Conservation (phyloP, 768 basidiomycete species). For the Boletus pseudopeckii region DNA sequence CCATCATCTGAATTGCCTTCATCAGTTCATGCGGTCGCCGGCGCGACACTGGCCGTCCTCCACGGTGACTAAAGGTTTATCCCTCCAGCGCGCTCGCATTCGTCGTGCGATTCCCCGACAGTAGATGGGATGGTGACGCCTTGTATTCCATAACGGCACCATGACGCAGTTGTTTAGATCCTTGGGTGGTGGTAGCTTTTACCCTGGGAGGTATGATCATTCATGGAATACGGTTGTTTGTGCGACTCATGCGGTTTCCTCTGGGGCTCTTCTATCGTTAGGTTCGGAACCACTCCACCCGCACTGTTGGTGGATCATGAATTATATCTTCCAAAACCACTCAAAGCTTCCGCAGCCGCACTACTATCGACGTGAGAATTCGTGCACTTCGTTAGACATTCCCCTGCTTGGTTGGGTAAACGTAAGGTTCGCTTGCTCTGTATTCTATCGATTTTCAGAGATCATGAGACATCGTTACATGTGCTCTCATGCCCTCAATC, state of each 20-base stretch:
- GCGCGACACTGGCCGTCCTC: not conserved
- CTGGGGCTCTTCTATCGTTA: not conserved
- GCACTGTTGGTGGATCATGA: not conserved
- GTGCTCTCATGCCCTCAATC: slow-evolving; percentile 6
- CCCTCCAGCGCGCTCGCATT: not conserved
- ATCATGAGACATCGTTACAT: slow-evolving; percentile 21
- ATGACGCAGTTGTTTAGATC: not conserved
- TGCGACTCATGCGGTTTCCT: not conserved
- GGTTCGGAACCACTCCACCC: not conserved
- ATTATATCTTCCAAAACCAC: not conserved
- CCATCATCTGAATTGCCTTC: slow-evolving; percentile 7
- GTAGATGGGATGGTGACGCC: slow-evolving; percentile 10
- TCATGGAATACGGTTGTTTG: too few species aligned
- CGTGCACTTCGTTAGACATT: not conserved
- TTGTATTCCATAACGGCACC: slow-evolving; percentile 21
- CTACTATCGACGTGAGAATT: slow-evolving; percentile 6
- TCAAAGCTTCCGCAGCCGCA: slow-evolving; percentile 12
- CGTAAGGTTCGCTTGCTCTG: not conserved
- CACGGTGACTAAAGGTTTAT: not conserved
- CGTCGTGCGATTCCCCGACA: not conserved
- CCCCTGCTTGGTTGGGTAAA: not conserved
- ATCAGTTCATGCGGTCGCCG: too few species aligned
- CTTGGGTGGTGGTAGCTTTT: not conserved
- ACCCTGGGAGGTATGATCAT: not conserved
- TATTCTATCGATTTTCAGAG: not conserved